Conservation (phyloP, 306 rosid species). For the Canavalia gladiata region DNA sequence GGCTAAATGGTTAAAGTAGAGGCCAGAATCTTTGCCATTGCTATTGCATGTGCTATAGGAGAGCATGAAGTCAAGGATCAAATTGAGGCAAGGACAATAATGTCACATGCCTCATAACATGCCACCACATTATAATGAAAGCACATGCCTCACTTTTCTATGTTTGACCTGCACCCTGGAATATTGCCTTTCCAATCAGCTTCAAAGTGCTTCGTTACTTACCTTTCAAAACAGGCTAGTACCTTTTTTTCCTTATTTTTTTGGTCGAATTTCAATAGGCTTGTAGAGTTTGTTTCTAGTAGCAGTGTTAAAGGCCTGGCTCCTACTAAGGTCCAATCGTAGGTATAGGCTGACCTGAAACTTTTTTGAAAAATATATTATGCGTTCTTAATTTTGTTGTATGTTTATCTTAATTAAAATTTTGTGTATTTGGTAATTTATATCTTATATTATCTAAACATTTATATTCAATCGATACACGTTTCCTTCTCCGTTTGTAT, state of each 20-base stretch:
- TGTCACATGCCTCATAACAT: slow-evolving; percentile 50
- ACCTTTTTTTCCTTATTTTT: too few relatives aligned
- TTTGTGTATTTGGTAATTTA: slow-evolving; percentile 22
- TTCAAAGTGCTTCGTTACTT: slow-evolving; percentile 45
- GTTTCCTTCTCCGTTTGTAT: not conserved
- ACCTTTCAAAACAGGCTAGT: slow-evolving; percentile 35
- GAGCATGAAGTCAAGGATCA: slow-evolving; percentile 47
- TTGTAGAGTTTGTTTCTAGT: slow-evolving; percentile 38
- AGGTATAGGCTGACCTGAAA: not conserved
- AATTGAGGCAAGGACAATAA: slow-evolving; percentile 43
- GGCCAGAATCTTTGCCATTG: slow-evolving; percentile 32
- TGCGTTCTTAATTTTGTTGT: slow-evolving; percentile 1
- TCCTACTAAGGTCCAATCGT: not conserved
- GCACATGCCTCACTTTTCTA: slow-evolving; percentile 45
- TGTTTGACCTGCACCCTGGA: slow-evolving; percentile 33
- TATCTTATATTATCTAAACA: not conserved
- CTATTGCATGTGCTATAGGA: slow-evolving; percentile 42
- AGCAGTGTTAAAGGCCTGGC: slow-evolving; percentile 19
- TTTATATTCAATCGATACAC: not conserved
- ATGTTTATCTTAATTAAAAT: not conserved
- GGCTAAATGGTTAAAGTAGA: slow-evolving; percentile 6
- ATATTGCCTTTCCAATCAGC: slow-evolving; percentile 34
- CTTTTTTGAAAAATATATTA: not conserved
- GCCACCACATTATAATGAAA: slow-evolving; percentile 39
- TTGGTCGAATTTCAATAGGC: too few relatives aligned